These are phyloP conservation scores for Malus asiatica DNA, from an alignment of 306 rosid genomes.

Conservation along the genomic window DNA sequence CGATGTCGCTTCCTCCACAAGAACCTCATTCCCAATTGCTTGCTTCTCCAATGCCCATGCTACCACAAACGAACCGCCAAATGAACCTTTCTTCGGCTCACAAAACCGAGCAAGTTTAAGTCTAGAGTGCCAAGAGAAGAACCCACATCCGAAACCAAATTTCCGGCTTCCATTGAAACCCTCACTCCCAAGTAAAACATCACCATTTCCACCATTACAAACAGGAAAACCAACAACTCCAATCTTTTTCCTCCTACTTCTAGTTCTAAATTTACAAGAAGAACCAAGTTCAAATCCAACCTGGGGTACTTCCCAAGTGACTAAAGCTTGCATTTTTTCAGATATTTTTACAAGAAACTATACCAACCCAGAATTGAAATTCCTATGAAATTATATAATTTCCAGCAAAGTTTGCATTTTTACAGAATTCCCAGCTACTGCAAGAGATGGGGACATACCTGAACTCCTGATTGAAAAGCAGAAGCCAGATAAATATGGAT, in stretches of 20 bases:
- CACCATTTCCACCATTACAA: slow-evolving; percentile 21
- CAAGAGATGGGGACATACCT: slow-evolving; percentile 1
- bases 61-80: slow-evolving; percentile 37
- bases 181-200: slow-evolving; percentile 15
- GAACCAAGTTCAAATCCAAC: slow-evolving; percentile 28
- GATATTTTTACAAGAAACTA: slow-evolving; percentile 16
- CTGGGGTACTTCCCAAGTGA: slow-evolving; percentile 28
- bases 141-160: slow-evolving; percentile 39
- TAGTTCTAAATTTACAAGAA: slow-evolving; percentile 12
- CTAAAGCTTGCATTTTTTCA: slow-evolving; percentile 39
- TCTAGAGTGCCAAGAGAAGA: slow-evolving; percentile 28
- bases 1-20: slow-evolving; percentile 20
- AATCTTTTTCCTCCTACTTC: slow-evolving; percentile 32
- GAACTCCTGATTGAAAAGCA: slow-evolving; percentile 5
- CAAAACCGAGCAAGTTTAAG: slow-evolving; percentile 32
- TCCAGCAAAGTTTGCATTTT: background rate
- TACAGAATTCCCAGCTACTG: background rate
- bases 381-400: slow-evolving; percentile 3
- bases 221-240: slow-evolving; percentile 30
- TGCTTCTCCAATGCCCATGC: slow-evolving; percentile 51
- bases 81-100: slow-evolving; percentile 28
- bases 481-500: background rate
- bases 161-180: slow-evolving; percentile 24
- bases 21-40: slow-evolving; percentile 31
- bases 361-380: slow-evolving; percentile 2